phyloP scores from a whole-genome alignment of 192 early-diverging fungal genomes.

The Mortierella hygrophila region DNA sequence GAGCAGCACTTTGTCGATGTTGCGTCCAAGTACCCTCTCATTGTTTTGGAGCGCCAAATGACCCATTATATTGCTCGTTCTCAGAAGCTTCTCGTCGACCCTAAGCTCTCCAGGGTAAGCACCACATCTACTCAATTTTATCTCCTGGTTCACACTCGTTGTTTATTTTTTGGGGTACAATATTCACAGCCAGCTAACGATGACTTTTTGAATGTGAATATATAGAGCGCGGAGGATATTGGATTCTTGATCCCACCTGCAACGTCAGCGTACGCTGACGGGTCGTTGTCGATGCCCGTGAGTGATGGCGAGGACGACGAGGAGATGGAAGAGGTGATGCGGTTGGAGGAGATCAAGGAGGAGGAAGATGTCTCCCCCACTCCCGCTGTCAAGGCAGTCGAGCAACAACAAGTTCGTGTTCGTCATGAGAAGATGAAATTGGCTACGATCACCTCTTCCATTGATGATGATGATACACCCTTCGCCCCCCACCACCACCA shows the following conservation, averaged over 20 bases:
- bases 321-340: constrained; percentile 20
- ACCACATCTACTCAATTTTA: neutral
- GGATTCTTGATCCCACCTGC: constrained; percentile 48
- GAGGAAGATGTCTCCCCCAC: constrained; percentile 2
- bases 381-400: neutral
- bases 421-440: constrained; percentile 47
- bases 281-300: constrained; percentile 66
- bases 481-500: neutral
- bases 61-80: constrained; percentile 61
- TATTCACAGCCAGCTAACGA: neutral
- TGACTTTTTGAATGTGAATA: neutral
- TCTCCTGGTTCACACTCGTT: neutral
- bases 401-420: neutral
- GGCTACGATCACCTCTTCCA: constrained; percentile 25
- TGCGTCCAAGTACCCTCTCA: constrained; percentile 58
- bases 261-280: constrained; percentile 63
- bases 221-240: constrained; percentile 37
- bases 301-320: constrained; percentile 60
- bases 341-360: constrained; percentile 45
- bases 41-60: constrained; percentile 66
- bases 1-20: constrained; percentile 58
- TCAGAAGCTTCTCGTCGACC: constrained; percentile 57
- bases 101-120: constrained; percentile 61
- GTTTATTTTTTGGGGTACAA: neutral
- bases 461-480: constrained; percentile 28